These are phyloP conservation scores for Rhizopogon vinicolor DNA, from an alignment of 768 basidiomycete genomes.

Conservation along the genomic window DNA sequence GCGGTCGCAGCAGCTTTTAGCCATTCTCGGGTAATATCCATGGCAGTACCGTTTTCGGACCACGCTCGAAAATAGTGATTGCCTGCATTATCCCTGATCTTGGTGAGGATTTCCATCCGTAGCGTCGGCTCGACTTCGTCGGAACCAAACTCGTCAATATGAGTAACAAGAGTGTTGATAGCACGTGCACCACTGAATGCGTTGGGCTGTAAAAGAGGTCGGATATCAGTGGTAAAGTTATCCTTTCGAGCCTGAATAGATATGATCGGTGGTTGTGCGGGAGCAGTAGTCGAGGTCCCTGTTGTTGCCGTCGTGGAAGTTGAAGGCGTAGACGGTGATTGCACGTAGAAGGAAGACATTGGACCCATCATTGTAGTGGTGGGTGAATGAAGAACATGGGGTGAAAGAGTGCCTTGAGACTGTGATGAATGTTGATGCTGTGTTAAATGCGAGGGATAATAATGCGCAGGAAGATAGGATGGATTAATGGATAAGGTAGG, in stretches of 20 bases:
- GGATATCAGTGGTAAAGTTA: slow-evolving; percentile 46
- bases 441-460: slow-evolving; percentile 25
- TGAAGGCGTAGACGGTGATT: slow-evolving; percentile 22
- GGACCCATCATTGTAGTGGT: slow-evolving; percentile 30
- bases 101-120: slow-evolving; percentile 72
- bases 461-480: slow-evolving; percentile 34
- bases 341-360: slow-evolving; percentile 34
- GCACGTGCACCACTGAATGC: slow-evolving; percentile 68
- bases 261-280: slow-evolving; percentile 25
- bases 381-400: slow-evolving; percentile 63
- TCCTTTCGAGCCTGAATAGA: slow-evolving; percentile 52
- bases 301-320: slow-evolving; percentile 7
- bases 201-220: slow-evolving; percentile 51
- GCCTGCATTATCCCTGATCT: slow-evolving; percentile 78
- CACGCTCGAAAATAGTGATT: slow-evolving; percentile 87
- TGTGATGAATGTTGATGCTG: slow-evolving; percentile 22
- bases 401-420: slow-evolving; percentile 64
- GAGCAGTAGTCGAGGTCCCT: slow-evolving; percentile 19
- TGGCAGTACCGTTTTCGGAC: slow-evolving; percentile 70
- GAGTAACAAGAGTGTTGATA: slow-evolving; percentile 55
- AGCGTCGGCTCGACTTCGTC: slow-evolving; percentile 59
- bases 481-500: slow-evolving; percentile 39
- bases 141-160: slow-evolving; percentile 56
- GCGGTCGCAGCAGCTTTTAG: slow-evolving; percentile 63
- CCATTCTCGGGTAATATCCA: slow-evolving; percentile 82